phyloP scores from a whole-genome alignment of 345 rosid species.

The Garcia nutans region DNA sequence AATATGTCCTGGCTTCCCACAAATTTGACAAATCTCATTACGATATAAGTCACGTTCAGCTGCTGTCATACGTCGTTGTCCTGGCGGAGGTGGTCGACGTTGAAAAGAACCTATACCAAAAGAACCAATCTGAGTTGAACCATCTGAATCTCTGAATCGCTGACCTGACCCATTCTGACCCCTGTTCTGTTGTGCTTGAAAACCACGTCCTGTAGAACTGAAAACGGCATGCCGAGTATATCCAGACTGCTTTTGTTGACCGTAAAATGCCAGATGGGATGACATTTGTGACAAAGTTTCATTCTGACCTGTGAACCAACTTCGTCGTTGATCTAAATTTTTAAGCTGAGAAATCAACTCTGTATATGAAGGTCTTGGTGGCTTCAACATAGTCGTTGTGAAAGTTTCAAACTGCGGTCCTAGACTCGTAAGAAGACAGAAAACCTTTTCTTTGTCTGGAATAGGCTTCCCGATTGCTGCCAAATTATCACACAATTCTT shows the following conservation, averaged over 20 bases:
- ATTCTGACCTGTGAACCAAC: too few relatives aligned
- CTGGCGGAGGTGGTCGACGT: neutral
- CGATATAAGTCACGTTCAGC: neutral
- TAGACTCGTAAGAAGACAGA: neutral
- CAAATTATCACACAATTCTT: neutral
- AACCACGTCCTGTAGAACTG: neutral
- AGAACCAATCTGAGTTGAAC: too few relatives aligned
- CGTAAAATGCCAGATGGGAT: neutral
- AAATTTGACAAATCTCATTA: neutral
- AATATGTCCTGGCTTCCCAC: constrained; percentile 3
- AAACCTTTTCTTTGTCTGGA: neutral
- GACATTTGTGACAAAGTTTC: too few relatives aligned
- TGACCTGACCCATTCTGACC: too few relatives aligned
- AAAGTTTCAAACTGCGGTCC: neutral
- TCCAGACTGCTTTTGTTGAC: neutral
- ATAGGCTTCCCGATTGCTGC: neutral
- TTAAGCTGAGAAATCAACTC: neutral
- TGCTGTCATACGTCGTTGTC: neutral
- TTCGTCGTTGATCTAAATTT: neutral
- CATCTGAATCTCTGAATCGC: too few relatives aligned
- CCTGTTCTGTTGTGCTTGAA: constrained; percentile 1
- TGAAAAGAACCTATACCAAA: neutral
- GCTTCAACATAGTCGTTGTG: neutral
- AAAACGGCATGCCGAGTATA: neutral
- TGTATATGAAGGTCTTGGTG: neutral